phyloP scores from a whole-genome alignment of 164 flowering plant genomes.

The Magnolia changhungtana region DNA sequence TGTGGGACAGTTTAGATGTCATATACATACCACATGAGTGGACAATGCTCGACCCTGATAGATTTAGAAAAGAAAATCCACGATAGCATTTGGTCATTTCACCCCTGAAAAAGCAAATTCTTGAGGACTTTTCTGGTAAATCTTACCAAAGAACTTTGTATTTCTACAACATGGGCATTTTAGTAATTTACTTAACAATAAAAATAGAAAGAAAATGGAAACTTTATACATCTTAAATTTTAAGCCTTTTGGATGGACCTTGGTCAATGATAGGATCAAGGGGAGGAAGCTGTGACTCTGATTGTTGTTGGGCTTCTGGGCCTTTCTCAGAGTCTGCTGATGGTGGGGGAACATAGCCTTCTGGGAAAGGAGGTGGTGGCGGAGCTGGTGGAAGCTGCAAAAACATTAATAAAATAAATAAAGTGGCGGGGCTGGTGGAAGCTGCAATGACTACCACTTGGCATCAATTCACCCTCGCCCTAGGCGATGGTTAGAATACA shows the following conservation, averaged over 20 bases:
- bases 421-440: conserved; percentile 86
- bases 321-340: conserved; percentile 56
- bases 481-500: too few species aligned
- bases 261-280: conserved; percentile 80
- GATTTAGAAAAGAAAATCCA: too few species aligned
- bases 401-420: background rate
- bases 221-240: conserved; percentile 21
- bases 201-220: background rate
- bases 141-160: too few species aligned
- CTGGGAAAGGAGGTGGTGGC: conserved; percentile 90
- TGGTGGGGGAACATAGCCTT: conserved; percentile 68
- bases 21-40: too few species aligned
- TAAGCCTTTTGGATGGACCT: conserved; percentile 90
- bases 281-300: conserved; percentile 48
- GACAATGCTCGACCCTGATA: too few species aligned
- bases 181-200: too few species aligned
- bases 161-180: too few species aligned
- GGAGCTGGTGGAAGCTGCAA: conserved; percentile 86
- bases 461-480: too few species aligned
- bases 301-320: conserved; percentile 53
- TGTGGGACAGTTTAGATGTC: too few species aligned
- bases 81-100: too few species aligned
- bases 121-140: too few species aligned
- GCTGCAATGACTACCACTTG: conserved; percentile 27
- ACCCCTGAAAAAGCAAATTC: too few species aligned